Evolutionary conservation across 2,329 filamentous ascomycete species (phyloP), one percentile per base, ranked within the genome.

Genomic region (Fusarium secorum): DNA sequence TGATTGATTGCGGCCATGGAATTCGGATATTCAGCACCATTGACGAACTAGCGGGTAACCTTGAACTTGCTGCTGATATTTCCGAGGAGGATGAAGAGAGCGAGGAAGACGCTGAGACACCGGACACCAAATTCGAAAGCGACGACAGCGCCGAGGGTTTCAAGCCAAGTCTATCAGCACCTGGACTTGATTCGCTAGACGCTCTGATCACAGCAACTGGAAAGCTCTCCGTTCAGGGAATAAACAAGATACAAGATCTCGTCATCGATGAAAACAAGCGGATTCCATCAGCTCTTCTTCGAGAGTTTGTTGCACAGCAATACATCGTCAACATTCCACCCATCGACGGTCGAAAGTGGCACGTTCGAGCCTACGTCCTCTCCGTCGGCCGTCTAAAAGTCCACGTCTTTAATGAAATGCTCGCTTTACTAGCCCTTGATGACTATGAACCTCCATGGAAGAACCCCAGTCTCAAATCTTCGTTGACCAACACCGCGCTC

Each of bases 11-110:
- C n/a, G 81, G 80, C 3, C 77, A 79, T 13, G 80, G 80, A 0
- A 82, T 82, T n/a, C 76, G 80, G 0, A 74, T 82, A 13, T 82
- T 82, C 60, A 82, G 80, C 32, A 82, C 80, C 0, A 64, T 78
- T 15, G 77, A 80, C 1, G 80, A 82, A 41, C 70, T 82, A 0
- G 79, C 79, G 3, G 70, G 75, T 28, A 75, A 79, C 14, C 74
- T 82, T 1, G 80, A 82, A 44, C 77, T 81, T 1, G 79, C 75
- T 20, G 80, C 79, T 22, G 74, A 80, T 46, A 77, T 80, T n/a
- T 78, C 77, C 0, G 78, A 78, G 26, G 71, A 75, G 2, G 75
- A 77, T 0, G 75, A 77, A 0, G 73, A 74, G 4, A 68, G 26
- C 2, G 61, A 61, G 0, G 55, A 64, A 0, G 56, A 57, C 3